Conservation (phyloP, 306 rosid species). For the Mucuna pruriens region DNA sequence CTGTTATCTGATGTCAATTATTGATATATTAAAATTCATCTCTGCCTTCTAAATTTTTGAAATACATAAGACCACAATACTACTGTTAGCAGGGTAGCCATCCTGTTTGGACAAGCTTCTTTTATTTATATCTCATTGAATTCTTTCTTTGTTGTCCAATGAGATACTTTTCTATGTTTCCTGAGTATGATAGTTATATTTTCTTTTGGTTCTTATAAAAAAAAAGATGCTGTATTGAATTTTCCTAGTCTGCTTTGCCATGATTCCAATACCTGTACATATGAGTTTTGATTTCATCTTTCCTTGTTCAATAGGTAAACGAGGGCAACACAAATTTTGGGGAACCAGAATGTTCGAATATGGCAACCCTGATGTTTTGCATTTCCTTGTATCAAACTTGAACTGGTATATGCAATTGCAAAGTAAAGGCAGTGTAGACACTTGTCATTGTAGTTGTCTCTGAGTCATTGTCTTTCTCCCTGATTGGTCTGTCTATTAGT, state of each 20-base stretch:
- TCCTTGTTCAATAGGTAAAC: conserved; percentile 70
- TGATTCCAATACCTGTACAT: conserved; percentile 6
- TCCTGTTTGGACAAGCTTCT: background rate
- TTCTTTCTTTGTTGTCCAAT: background rate
- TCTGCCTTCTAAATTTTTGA: background rate
- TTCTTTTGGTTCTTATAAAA: background rate
- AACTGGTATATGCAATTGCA: conserved; percentile 69
- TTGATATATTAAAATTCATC: conserved; percentile 9
- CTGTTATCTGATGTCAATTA: conserved; percentile 24
- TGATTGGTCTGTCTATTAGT: conserved; percentile 24
- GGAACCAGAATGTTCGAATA: conserved; percentile 96
- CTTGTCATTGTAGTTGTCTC: conserved; percentile 10
- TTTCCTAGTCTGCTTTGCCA: conserved; percentile 12
- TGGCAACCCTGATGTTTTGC: conserved; percentile 83
- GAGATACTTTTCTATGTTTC: background rate
- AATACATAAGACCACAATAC: background rate
- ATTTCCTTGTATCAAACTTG: conserved; percentile 94
- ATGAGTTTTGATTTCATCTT: conserved; percentile 25
- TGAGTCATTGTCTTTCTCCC: conserved; percentile 26
- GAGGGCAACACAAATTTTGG: conserved; percentile 95
- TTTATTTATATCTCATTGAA: background rate
- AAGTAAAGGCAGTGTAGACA: conserved; percentile 25
- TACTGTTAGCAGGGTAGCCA: background rate
- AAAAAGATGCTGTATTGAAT: background rate
- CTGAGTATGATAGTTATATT: background rate